These are phyloP conservation scores for Sporothrix pseudoabietina DNA, from an alignment of 2,329 filamentous ascomycete species.

Conservation along the genomic window DNA sequence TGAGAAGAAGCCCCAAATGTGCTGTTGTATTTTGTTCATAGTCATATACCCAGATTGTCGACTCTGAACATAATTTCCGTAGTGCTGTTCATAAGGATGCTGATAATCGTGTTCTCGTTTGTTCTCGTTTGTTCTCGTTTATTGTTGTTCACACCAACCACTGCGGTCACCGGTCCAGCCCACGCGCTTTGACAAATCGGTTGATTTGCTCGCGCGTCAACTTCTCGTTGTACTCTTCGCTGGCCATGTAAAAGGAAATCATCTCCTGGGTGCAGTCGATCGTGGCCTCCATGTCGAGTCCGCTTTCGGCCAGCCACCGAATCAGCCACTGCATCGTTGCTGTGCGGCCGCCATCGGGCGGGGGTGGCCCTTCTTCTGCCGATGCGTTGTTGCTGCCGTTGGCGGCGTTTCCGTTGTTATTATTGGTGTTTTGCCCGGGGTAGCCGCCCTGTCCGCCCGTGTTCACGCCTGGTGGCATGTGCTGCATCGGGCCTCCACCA, in stretches of 20 bases:
- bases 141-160: not conserved
- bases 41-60: not conserved
- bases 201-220: conserved; percentile 60
- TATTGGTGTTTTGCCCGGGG: not conserved
- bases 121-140: too few species aligned
- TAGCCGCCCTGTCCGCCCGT: not conserved
- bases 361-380: conserved; percentile 15
- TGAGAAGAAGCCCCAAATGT: not conserved
- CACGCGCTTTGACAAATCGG: conserved; percentile 60
- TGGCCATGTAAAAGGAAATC: conserved; percentile 80
- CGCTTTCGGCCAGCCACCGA: conserved; percentile 82
- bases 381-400: not conserved
- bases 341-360: conserved; percentile 30
- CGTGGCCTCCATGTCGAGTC: conserved; percentile 79
- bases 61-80: not conserved
- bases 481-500: conserved; percentile 10
- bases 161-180: conserved; percentile 52
- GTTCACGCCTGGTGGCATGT: not conserved
- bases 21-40: not conserved
- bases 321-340: conserved; percentile 66
- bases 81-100: not conserved
- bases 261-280: conserved; percentile 91
- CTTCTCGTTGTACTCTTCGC: conserved; percentile 64
- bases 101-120: not conserved
- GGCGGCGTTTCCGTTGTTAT: not conserved